A percentile compares a stretch with the other conserved stretches of the same genome.
Conservation (phyloP, 2,329 filamentous ascomycete species). For the Apiospora pterosperma region DNA sequence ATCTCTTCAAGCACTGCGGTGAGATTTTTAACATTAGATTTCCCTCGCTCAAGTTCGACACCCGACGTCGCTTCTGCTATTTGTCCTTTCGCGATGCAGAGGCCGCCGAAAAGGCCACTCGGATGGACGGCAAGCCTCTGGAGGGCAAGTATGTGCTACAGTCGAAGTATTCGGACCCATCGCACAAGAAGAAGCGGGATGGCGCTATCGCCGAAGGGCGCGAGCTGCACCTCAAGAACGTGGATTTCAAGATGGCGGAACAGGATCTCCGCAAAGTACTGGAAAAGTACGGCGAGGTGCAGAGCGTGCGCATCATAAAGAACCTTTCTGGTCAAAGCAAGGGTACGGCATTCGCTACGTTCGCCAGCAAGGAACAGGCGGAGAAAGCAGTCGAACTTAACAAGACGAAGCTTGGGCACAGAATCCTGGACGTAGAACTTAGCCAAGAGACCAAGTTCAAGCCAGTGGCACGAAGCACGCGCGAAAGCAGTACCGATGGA, state of each 20-base stretch:
- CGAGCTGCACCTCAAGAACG: slow-evolving; percentile 74
- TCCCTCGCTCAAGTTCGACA: slow-evolving; percentile 86
- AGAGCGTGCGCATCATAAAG: slow-evolving; percentile 67
- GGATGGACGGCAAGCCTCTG: slow-evolving; percentile 68
- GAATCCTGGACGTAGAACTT: slow-evolving; percentile 64
- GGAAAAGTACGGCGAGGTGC: slow-evolving; percentile 70
- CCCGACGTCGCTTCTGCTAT: slow-evolving; percentile 91
- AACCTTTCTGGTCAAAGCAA: slow-evolving; percentile 66
- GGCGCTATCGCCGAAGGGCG: slow-evolving; percentile 83
- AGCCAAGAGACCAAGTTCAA: slow-evolving; percentile 56
- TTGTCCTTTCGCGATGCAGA: slow-evolving; percentile 74
- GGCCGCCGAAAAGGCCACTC: slow-evolving; percentile 68
- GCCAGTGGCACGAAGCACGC: slow-evolving; percentile 46
- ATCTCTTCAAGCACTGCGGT: slow-evolving; percentile 71
- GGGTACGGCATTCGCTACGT: slow-evolving; percentile 79
- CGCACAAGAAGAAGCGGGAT: slow-evolving; percentile 71
- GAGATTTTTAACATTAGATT: slow-evolving; percentile 83
- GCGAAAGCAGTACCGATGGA: slow-evolving; percentile 33
- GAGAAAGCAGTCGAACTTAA: slow-evolving; percentile 62
- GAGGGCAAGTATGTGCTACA: slow-evolving; percentile 67
- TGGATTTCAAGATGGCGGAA: slow-evolving; percentile 61
- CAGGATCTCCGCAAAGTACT: slow-evolving; percentile 70
- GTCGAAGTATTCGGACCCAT: slow-evolving; percentile 82
- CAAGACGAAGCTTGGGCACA: slow-evolving; percentile 64
- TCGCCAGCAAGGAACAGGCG: slow-evolving; percentile 66